These are phyloP conservation scores for Cryptosporidium muris DNA, from an alignment of 169 alveolate species.

Conservation along the genomic window DNA sequence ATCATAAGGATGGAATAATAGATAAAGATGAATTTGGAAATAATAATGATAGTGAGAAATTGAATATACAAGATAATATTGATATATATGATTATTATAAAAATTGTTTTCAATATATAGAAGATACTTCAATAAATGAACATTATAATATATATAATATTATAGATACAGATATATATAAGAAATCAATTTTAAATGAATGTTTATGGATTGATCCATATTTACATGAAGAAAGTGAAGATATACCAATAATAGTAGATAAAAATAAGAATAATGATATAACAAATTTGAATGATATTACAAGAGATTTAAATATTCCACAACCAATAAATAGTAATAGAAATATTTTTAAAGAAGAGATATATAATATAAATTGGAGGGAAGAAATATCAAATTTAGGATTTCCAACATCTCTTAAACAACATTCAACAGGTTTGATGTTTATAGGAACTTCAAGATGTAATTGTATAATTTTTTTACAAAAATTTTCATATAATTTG, in stretches of 20 bases:
- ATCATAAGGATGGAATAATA: too few species aligned
- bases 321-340: conserved; percentile 44
- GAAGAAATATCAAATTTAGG: conserved; percentile 3
- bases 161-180: too few species aligned
- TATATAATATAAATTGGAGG: conserved; percentile 3
- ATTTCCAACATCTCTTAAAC: conserved; percentile 35
- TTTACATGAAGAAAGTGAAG: conserved; percentile 16
- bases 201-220: conserved; percentile 32
- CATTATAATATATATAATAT: too few species aligned
- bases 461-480: conserved; percentile 2
- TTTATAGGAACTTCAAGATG: conserved; percentile 56
- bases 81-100: too few species aligned
- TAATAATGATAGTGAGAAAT: too few species aligned
- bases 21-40: too few species aligned
- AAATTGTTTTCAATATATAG: too few species aligned
- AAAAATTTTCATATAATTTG: conserved; percentile 4
- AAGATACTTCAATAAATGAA: too few species aligned
- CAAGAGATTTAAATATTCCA: neutral
- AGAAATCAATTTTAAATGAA: neutral
- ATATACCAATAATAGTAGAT: conserved; percentile 2
- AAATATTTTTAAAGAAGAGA: conserved; percentile 2
- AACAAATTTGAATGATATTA: neutral
- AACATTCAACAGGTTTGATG: conserved; percentile 29
- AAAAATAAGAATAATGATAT: neutral
- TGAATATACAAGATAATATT: too few species aligned